Base-by-base conservation (phyloP, 495 filamentous ascomycete species). In the Jackrogersella minutella region DNA sequence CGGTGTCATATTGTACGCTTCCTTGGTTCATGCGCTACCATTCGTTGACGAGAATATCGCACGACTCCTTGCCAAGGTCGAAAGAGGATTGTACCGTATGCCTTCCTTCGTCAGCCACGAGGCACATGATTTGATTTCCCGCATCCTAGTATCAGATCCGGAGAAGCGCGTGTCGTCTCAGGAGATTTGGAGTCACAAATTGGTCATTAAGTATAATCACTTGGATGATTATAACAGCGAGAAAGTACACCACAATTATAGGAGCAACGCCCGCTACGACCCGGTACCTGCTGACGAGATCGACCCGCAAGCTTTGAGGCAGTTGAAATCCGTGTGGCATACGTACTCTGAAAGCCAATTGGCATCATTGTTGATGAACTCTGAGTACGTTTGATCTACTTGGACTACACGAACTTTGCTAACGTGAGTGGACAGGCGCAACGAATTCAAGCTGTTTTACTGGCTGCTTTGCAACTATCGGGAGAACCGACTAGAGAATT, bases 371-470 rank as follows among this genome's bases (percentile, higher is more conserved):
- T 77, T 97, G 2, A 72, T 87, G 24, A 86, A 80, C 58, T 77
- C 87, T 10, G 88, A 91, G 90, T 94, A 85, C 44, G 80, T 69
- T 40, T 43, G n/a, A 39, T 26, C 16, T 24, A 17, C 5, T 21
- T 52, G 13, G 31, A 17, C 37, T 73, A 59, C 70, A 28, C 47
- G 11, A 14, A 14, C 22, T n/a, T 46, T 61, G 14, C 73, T 81
- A 69, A 79, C 26, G 19, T 60, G 19, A 54, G 10, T 44, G 8
- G 10, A 24, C 57, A 96, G 92, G 64, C 80, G 82, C 1, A 97
- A 94, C 59, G 90, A 96, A 31, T 92, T 97, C 70, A 93, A 96
- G 65, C 80, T 93, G 71, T 96, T 98, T 67, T 99, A 98, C 80
- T 88, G 85, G 72, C 84, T 94, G 0, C 85, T 99, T 19, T 77